Base-by-base conservation (phyloP, 148 eudicot species). In the Arctostaphylos glauca region DNA sequence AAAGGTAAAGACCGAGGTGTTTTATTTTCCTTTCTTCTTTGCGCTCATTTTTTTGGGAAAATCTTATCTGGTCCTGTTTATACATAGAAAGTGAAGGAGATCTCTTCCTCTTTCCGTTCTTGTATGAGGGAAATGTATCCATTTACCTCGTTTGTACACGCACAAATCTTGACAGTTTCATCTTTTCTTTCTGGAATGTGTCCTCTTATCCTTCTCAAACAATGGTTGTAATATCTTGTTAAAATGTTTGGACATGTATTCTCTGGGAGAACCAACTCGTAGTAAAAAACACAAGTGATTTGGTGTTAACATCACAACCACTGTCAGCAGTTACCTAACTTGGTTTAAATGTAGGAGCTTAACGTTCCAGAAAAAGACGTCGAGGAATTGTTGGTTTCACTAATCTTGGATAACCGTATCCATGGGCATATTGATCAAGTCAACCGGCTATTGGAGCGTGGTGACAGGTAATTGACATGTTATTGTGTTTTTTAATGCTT, bases 371-470 rank as follows among this genome's bases (percentile, higher is more conserved):
- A 93, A 84, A 87, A 84, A 87, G 99, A 96, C 80, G 99, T 96
- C 21, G 99, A 93, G 83, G 92, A 90, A 83, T 84, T 96, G 81
- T 87, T 96, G 81, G 99, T 96, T 82, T 96, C 98, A 2, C 91
- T 96, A 9, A 94, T 96, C 64, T 80, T 96, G 92, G 99, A 96
- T 86, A 96, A 96, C 81, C 91, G 98, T 55, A 90, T 96, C 74
- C 94, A 91, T 71, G 99, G 99, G 31, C 99, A 96, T 86, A 96
- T 94, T 83, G 99, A 96, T 86, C 99, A 96, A 92, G 97, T 94
- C 87, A 96, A 96, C 86, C 89, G 88, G 81, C 91, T 94, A 53
- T 84, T 94, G 83, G 98, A 94, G 84, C 93, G 93, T 73, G 92
- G 95, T 47, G 97, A 96, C 89, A 84, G 94, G 98, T 31, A 31